Evolutionary conservation across 78 protist species (phyloP), one percentile per base, ranked within the genome.

Genomic region (Cavenderia fasciculata): DNA sequence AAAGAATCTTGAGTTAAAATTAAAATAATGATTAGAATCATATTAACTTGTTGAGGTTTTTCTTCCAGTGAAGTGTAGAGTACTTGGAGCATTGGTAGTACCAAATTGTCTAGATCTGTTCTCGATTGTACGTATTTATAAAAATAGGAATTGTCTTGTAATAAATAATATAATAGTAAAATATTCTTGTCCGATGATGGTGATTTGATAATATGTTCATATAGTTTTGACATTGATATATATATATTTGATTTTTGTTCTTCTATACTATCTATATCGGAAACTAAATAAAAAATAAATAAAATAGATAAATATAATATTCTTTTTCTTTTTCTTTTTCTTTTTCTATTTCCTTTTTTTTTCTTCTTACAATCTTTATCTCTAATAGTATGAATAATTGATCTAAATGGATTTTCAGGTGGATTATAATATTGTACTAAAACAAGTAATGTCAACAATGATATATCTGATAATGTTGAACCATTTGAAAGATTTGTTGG

Each of bases 61-160:
- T 73, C 87, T 49, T 88, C 85, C 33, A 70, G 61, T 77, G 94
- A 70, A 38, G 31, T 54, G 86, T 87, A 74, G 21, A 87, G 47
- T 29, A 87, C 41, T 59, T 87, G 72, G 16, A 87, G 29, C 76
- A 87, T 63, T 76, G 93, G 93, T 54, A 87, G 43, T 19, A 87
- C 85, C 27, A 74, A 69, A 68, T 31, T 49, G 44, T 89, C 89
- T 27, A 85, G 25, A 73, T 89, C 94, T 18, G 95, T 59, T 74
- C 94, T 79, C 33, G 94, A 59, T 51, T 90, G 95, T 43, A 69
- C 82, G 33, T 92, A 90, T 51, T 59, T 79, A 46, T 74, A 85
- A n/a, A 92, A 79, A 38, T 36, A 43, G 18, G 33, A 29, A 59
- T 92, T 92, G 51, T 85, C 93, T 41, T 92, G 94, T 52, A 92